Evolutionary conservation across 495 filamentous ascomycete species (phyloP).

Genomic region (Jackrogersella multiformis): DNA sequence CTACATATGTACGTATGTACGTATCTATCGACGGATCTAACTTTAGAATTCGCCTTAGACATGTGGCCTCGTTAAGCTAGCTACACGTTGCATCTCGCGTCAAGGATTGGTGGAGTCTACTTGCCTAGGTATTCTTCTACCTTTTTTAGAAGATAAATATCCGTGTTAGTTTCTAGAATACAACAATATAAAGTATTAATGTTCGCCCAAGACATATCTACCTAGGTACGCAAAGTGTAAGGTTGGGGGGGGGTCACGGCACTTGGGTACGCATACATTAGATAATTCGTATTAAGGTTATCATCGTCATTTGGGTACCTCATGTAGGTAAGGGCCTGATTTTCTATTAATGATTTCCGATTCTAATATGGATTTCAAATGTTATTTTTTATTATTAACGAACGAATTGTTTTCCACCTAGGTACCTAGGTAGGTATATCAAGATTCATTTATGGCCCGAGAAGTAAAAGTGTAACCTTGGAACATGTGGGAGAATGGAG

Average conservation of each 20-base stretch:
- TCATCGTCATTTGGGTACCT: too few species aligned
- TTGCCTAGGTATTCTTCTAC: background rate
- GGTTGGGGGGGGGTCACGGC: conserved; percentile 6
- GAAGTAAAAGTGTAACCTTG: too few species aligned
- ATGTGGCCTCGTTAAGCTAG: conserved; percentile 28
- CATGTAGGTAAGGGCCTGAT: conserved; percentile 2
- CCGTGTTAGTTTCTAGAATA: background rate
- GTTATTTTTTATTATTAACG: too few species aligned
- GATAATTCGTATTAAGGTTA: conserved; percentile 16
- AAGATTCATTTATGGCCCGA: conserved; percentile 14
- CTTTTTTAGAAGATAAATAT: background rate
- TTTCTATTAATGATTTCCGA: background rate
- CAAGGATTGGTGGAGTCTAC: background rate
- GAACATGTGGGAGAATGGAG: too few species aligned
- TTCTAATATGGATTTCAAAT: too few species aligned
- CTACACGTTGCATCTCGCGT: conserved; percentile 29
- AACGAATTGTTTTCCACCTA: too few species aligned
- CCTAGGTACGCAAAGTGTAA: background rate
- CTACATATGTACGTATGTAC: too few species aligned
- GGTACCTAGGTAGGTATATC: too few species aligned
- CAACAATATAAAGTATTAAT: conserved; percentile 8
- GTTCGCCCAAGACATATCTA: background rate
- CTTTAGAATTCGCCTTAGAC: conserved; percentile 20
- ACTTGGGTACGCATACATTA: conserved; percentile 9
- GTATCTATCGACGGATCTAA: conserved; percentile 5